phyloP scores from a whole-genome alignment of 2,329 filamentous ascomycete species.

The Diaporthe citri region DNA sequence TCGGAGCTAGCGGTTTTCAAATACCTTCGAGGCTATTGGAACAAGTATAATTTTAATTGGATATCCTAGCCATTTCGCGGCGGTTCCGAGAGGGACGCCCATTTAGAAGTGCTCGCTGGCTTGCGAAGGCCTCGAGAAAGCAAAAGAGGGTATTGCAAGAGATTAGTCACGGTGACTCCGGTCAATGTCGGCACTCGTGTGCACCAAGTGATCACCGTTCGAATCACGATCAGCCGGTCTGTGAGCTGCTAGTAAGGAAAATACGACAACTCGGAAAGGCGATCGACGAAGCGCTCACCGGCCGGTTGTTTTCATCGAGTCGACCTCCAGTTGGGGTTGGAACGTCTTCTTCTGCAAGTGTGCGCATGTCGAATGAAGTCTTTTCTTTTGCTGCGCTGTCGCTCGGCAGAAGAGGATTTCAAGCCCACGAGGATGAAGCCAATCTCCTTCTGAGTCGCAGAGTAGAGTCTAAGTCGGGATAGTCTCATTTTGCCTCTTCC shows the following conservation, averaged over 20 bases:
- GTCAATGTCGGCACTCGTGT: background rate
- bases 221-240: background rate
- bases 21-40: background rate
- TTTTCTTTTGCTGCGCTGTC: background rate
- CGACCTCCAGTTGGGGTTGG: background rate
- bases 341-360: background rate
- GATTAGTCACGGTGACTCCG: background rate
- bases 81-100: background rate
- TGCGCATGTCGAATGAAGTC: background rate
- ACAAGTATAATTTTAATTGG: background rate
- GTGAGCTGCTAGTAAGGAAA: background rate
- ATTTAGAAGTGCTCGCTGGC: too few species aligned
- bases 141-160: background rate
- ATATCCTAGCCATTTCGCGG: background rate
- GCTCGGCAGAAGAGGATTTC: background rate
- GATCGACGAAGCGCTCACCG: background rate
- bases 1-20: background rate
- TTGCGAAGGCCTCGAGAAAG: background rate
- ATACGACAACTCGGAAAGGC: background rate
- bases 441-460: background rate
- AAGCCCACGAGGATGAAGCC: background rate
- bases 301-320: background rate
- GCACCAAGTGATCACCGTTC: background rate
- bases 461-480: background rate
- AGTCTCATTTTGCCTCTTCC: conserved; percentile 37